Percentiles rank a stretch among this genome's conserved stretches.
These are phyloP conservation scores for Acacia melanoxylon DNA, from an alignment of 306 rosid genomes.

Conservation along the genomic window DNA sequence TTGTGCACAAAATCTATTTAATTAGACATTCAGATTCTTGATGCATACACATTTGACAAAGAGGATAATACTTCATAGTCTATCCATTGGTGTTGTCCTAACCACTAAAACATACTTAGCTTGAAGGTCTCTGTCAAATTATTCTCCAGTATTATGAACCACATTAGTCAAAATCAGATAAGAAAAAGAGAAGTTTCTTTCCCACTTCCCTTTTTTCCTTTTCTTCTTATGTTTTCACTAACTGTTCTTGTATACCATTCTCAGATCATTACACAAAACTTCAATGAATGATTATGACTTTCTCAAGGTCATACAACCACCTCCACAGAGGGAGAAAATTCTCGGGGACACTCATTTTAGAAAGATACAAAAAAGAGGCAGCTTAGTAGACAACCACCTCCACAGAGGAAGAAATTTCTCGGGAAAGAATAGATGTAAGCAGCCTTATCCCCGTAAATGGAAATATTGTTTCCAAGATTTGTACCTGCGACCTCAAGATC, in stretches of 20 bases:
- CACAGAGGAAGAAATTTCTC: too few species aligned
- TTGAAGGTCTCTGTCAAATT: constrained; percentile 10
- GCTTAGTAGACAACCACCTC: too few species aligned
- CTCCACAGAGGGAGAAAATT: neutral
- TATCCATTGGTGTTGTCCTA: neutral
- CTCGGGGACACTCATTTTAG: neutral
- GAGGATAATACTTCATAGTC: neutral
- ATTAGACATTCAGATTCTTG: neutral
- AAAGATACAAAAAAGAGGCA: too few species aligned
- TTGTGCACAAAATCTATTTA: neutral
- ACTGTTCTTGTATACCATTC: neutral
- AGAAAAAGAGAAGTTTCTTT: neutral
- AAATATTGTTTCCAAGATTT: too few species aligned
- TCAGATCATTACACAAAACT: neutral
- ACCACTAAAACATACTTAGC: neutral
- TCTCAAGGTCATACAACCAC: neutral
- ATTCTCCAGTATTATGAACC: neutral
- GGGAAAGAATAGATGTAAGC: too few species aligned
- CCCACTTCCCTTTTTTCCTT: neutral
- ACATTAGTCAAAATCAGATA: neutral
- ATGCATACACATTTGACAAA: constrained; percentile 13
- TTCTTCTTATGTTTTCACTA: neutral
- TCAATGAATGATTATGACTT: neutral
- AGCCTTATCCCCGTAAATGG: too few species aligned
- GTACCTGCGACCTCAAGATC: too few species aligned